Evolutionary conservation across 495 filamentous ascomycete species (phyloP), one percentile per base, ranked within the genome.

Genomic region (Penicillium cosmopolitanum): DNA sequence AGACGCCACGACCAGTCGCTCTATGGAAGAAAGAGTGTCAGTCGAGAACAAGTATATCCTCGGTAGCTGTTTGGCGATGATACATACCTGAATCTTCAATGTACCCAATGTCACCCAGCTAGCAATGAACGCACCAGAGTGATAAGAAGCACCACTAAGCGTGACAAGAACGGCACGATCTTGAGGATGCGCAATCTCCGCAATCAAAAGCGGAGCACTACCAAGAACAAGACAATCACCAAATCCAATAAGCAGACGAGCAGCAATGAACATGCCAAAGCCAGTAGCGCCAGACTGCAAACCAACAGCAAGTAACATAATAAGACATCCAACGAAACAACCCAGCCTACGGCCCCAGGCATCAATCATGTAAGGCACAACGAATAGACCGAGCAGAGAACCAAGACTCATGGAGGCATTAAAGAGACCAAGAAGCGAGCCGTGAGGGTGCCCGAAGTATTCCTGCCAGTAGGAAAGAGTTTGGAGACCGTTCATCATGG

Each of bases 401-500:
- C 69, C 69, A 1, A 64, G 44, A 43, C 59, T 65, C 64, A 67
- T 67, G 13, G 60, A 51, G 7, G 58, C 57, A 52, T 67, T 69
- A 25, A 72, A 67, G 1, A 72, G 50, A n/a, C 69, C 69, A 3
- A 69, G 58, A 5, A 54, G 60, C 8, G 69, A 47, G 2, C 75
- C 75, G 4, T 53, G 46, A 11, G 76, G 78, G 38, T 74, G 60
- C 51, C 66, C 52, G 63, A 82, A 81, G 50, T 71, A 78, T 5
- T 75, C 64, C 33, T 73, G 59, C 81, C 79, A 84, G 42, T 75
- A 69, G 11, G 63, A 53, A 1, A 83, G 64, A 0, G 80, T 60
- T 64, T 85, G 81, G 0, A 85, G 63, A 23, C 80, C 82, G 59
- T 83, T 84, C 62, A 82, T 82, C 66, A 83, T 72, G 13, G 77